Evolutionary conservation across 2,329 filamentous ascomycete species (phyloP).

Genomic region (Reticulascus tulasneorum): DNA sequence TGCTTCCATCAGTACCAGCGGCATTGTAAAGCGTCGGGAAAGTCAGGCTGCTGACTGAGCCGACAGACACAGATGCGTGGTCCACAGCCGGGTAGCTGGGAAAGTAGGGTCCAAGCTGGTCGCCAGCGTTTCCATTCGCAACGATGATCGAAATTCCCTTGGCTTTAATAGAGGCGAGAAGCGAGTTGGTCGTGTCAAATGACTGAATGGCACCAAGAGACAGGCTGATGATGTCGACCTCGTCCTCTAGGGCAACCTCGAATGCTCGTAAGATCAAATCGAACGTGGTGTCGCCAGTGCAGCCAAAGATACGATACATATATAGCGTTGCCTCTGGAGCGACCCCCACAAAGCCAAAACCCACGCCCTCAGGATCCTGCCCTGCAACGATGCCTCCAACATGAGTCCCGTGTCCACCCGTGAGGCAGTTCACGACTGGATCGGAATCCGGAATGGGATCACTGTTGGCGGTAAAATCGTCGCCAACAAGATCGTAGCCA

Average conservation of each 20-base stretch:
- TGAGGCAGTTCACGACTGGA: constrained; percentile 32
- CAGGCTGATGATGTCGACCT: constrained; percentile 24
- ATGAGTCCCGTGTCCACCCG: constrained; percentile 40
- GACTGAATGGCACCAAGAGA: no score
- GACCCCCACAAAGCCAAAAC: neutral
- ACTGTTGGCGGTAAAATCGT: constrained; percentile 25
- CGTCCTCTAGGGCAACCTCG: constrained; percentile 4
- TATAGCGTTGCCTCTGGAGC: neutral
- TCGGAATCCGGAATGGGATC: constrained; percentile 31
- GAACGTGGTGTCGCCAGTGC: neutral
- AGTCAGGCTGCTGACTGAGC: no score
- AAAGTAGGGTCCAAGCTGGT: no score
- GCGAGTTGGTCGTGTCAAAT: no score
- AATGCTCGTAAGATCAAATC: neutral
- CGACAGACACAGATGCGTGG: no score
- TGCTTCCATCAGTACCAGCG: no score
- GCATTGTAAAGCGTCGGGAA: no score
- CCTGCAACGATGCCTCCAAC: constrained; percentile 43
- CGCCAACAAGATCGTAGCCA: constrained; percentile 43
- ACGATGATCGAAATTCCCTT: no score
- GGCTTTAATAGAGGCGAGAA: no score
- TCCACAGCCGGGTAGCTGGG: no score
- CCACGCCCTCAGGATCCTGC: constrained; percentile 27
- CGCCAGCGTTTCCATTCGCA: no score
- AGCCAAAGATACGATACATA: neutral